Evolutionary conservation across 1,284 basidiomycete species (phyloP).

Genomic region (Wolfiporia cocos): DNA sequence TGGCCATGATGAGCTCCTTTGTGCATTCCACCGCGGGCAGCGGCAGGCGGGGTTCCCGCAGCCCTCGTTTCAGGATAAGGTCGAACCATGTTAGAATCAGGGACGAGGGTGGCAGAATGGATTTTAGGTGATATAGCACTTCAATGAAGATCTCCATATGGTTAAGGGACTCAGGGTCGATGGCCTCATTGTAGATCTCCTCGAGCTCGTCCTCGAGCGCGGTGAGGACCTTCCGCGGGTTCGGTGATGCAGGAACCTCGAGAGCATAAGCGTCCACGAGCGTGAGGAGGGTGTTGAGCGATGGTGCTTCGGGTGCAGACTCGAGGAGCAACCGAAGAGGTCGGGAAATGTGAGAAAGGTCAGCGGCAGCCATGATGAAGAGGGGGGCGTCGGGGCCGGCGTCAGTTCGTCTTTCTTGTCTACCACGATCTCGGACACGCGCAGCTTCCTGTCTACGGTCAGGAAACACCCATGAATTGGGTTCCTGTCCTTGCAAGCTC

Average conservation of each 20-base stretch:
- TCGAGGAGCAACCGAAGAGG: slow-evolving; percentile 53
- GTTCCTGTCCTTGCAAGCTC: neutral
- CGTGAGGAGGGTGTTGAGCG: slow-evolving; percentile 39
- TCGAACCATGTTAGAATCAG: slow-evolving; percentile 77
- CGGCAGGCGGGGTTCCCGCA: slow-evolving; percentile 66
- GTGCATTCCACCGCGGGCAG: slow-evolving; percentile 52
- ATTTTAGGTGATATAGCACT: slow-evolving; percentile 54
- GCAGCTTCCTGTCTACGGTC: neutral
- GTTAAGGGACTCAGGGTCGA: slow-evolving; percentile 54
- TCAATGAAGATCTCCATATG: slow-evolving; percentile 62
- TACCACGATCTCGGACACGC: neutral
- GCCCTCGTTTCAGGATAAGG: slow-evolving; percentile 63
- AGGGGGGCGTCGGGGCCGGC: neutral
- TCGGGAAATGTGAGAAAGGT: slow-evolving; percentile 32
- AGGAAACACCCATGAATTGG: too few relatives aligned
- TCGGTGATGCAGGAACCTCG: slow-evolving; percentile 39
- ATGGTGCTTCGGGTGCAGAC: slow-evolving; percentile 30
- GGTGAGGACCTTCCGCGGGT: slow-evolving; percentile 36
- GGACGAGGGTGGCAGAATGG: slow-evolving; percentile 54
- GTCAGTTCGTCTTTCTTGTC: neutral
- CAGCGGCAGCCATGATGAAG: slow-evolving; percentile 2
- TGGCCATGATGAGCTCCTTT: slow-evolving; percentile 63
- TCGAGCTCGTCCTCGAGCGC: slow-evolving; percentile 65
- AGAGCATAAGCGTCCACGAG: slow-evolving; percentile 49
- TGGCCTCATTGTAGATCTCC: slow-evolving; percentile 49